Evolutionary conservation across 495 filamentous ascomycete species (phyloP).

Genomic region (Hyaloscypha variabilis): DNA sequence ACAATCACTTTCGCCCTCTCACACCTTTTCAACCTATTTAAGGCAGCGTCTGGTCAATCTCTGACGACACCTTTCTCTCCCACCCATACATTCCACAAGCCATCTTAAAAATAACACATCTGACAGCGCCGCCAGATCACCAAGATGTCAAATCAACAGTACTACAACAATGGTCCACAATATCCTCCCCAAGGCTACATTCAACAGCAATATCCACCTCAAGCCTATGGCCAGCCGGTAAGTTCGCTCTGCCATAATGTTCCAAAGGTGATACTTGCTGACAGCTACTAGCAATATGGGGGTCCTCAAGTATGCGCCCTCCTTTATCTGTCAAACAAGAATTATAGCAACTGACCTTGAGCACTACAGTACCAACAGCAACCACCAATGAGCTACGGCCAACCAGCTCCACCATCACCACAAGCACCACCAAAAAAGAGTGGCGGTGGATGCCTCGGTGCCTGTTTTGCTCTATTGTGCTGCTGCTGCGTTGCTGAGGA

Average conservation of each 20-base stretch:
- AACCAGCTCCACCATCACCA: too few species aligned
- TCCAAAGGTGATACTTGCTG: background rate
- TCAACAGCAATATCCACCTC: constrained; percentile 21
- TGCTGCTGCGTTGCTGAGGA: constrained; percentile 74
- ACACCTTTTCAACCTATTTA: background rate
- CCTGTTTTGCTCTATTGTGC: constrained; percentile 64
- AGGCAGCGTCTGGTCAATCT: background rate
- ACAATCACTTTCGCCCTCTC: background rate
- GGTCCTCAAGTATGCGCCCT: too few species aligned
- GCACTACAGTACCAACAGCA: constrained; percentile 47
- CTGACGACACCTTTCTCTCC: background rate
- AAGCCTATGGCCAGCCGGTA: constrained; percentile 16
- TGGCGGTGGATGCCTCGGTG: constrained; percentile 55
- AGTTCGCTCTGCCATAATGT: background rate
- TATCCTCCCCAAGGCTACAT: constrained; percentile 21
- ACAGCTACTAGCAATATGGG: background rate
- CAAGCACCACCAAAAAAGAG: constrained; percentile 8
- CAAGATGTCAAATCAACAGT: constrained; percentile 49
- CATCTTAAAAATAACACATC: background rate
- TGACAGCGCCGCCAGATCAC: constrained; percentile 4
- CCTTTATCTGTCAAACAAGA: too few species aligned
- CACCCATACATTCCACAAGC: background rate
- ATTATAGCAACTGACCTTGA: background rate
- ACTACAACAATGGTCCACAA: constrained; percentile 37
- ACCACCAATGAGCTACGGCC: too few species aligned